Evolutionary conservation across 2,329 filamentous ascomycete genomes (phyloP), one percentile per base, ranked within the genome.

Genomic region (Talaromyces rugulosus): DNA sequence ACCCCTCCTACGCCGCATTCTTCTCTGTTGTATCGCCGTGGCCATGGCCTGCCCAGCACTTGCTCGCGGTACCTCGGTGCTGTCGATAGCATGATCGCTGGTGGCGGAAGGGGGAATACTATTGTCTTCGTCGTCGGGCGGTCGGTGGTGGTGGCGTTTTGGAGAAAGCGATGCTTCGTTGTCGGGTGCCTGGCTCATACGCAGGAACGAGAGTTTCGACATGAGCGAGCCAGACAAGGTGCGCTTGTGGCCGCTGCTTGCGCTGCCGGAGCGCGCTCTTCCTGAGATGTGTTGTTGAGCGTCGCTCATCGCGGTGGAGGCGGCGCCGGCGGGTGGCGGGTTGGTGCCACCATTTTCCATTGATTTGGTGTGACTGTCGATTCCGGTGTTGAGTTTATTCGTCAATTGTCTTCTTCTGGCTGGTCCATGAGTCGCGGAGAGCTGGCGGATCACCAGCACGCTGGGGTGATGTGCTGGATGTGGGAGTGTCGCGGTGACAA

Each of bases 1-100:
- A 4, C 92, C 92, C 72, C 90, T 90, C 63, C 93, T 86, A 69
- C 88, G 87, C 60, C 92, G 82, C 54, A 86, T 86, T 72, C 82
- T 80, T 60, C 72, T 83, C 62, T 82, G 72, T 64, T 80, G 82
- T 57, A 82, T 72, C 30, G 78, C 80, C 42, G 74, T 77, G 31
- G 76, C 76, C 76, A 84, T 75, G 68, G 82, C 79, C 75, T 82
- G 72, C 75, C 67, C 73, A 55, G 66, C 69, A 62, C 71, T 72
- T 62, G 69, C 66, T 62, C 65, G 53, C 30, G 58, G 18, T 7
- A 47, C 61, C 53, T 42, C 60, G 55, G 33, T 50, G 28, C 69
- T 69, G 40, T 69, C 66, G 62, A 66, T 67, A 55, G 70, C 70
- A 47, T 66, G 67, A 33, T 63, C 62, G 30, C 68, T 65, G 33